These are phyloP conservation scores for Taiwanofungus camphoratus DNA, from an alignment of 1,284 basidiomycete species.

Conservation along the genomic window DNA sequence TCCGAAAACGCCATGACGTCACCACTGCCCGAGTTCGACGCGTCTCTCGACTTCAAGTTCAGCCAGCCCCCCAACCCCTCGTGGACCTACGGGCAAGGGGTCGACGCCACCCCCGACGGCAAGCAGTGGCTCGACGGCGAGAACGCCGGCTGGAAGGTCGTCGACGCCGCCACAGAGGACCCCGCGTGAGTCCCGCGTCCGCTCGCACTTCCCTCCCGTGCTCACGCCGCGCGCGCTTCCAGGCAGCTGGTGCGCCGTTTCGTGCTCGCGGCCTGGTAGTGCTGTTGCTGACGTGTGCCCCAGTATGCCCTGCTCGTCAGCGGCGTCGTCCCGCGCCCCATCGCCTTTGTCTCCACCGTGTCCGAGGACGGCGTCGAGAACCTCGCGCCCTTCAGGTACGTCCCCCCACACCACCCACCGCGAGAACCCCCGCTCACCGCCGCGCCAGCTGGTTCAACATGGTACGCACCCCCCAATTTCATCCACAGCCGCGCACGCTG, in stretches of 20 bases:
- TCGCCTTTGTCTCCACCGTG: constrained; percentile 68
- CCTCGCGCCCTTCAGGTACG: constrained; percentile 54
- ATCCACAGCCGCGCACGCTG: background rate
- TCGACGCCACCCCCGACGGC: constrained; percentile 42
- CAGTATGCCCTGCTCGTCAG: constrained; percentile 51
- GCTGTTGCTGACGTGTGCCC: too few species aligned
- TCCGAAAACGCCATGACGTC: too few species aligned
- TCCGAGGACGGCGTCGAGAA: constrained; percentile 52
- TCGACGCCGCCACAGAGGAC: constrained; percentile 46
- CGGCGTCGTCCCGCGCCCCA: constrained; percentile 65
- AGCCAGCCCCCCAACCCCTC: constrained; percentile 41
- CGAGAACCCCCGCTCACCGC: background rate
- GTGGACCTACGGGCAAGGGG: constrained; percentile 51
- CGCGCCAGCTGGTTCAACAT: constrained; percentile 47
- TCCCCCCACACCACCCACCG: background rate
- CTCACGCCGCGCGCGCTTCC: background rate
- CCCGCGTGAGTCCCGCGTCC: constrained; percentile 29
- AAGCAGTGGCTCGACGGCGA: constrained; percentile 42
- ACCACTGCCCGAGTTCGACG: too few species aligned
- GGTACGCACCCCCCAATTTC: constrained; percentile 1
- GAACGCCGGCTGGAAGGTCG: constrained; percentile 45
- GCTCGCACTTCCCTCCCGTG: background rate
- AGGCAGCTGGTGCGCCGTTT: constrained; percentile 13
- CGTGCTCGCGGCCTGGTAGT: too few species aligned
- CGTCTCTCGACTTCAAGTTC: too few species aligned